Conservation (phyloP, 2,329 filamentous ascomycete genomes). For the Apiospora koreana region DNA sequence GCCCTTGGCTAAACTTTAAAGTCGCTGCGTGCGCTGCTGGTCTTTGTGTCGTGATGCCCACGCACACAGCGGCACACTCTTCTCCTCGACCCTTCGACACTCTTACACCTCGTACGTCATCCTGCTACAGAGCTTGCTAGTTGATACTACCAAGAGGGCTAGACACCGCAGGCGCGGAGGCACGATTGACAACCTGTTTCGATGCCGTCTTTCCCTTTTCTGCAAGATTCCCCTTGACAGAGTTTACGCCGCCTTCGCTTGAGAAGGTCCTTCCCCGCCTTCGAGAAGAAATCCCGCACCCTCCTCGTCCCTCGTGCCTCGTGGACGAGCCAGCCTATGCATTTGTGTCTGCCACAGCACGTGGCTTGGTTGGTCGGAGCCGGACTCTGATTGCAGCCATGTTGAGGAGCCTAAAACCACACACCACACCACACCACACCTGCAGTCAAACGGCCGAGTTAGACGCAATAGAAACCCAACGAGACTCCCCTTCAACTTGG, state of each 20-base stretch:
- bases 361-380: not conserved
- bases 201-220: not conserved
- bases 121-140: no score
- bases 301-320: not conserved
- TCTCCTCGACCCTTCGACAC: not conserved
- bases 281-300: slow-evolving; percentile 9
- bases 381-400: not conserved
- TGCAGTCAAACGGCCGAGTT: not conserved
- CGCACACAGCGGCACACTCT: not conserved
- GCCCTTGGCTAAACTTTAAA: not conserved
- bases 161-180: not conserved
- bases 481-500: not conserved
- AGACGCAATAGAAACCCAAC: not conserved
- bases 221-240: not conserved
- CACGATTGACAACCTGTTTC: not conserved
- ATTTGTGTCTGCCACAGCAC: not conserved
- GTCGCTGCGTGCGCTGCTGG: no score
- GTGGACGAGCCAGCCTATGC: not conserved
- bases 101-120: not conserved
- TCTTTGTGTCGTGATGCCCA: slow-evolving; percentile 2
- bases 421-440: not conserved
- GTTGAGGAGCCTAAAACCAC: not conserved
- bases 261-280: slow-evolving; percentile 2
- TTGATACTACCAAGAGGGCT: not conserved
- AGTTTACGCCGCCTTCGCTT: slow-evolving; percentile 2